phyloP scores from a whole-genome alignment of 1,139 yeast genomes.

The Geotrichum cucujoidarum region DNA sequence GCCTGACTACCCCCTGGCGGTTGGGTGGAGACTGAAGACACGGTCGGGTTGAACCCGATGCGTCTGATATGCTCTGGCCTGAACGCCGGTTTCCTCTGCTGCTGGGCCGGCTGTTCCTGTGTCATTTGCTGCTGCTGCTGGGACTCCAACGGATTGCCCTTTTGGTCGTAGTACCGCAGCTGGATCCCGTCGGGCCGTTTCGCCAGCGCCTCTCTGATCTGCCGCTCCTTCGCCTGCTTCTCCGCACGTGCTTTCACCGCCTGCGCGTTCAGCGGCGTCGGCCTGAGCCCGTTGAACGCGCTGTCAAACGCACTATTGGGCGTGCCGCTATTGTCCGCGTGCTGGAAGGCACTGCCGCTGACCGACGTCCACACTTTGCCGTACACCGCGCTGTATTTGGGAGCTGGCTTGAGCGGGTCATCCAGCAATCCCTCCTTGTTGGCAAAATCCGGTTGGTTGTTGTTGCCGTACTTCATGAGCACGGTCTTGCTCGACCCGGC shows the following conservation, averaged over 20 bases:
- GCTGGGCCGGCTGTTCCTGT: not conserved
- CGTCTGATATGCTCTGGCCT: constrained; percentile 32
- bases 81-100: constrained; percentile 19
- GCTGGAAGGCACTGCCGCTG: not conserved
- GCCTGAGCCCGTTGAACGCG: not conserved
- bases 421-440: constrained; percentile 9
- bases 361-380: constrained; percentile 17
- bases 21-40: no score
- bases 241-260: constrained; percentile 20
- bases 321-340: not conserved
- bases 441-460: constrained; percentile 3
- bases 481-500: constrained; percentile 12
- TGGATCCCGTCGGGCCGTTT: constrained; percentile 32
- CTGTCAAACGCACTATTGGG: constrained; percentile 1
- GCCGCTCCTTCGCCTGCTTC: constrained; percentile 27
- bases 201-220: constrained; percentile 30
- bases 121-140: constrained; percentile 27
- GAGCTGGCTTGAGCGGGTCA: constrained; percentile 7
- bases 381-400: constrained; percentile 1
- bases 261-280: constrained; percentile 34
- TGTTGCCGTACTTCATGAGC: constrained; percentile 2
- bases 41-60: constrained; percentile 37
- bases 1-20: no score
- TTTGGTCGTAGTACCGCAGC: constrained; percentile 29
- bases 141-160: constrained; percentile 32